Conservation (phyloP, 768 basidiomycete genomes). For the Lenzites betulinus region DNA sequence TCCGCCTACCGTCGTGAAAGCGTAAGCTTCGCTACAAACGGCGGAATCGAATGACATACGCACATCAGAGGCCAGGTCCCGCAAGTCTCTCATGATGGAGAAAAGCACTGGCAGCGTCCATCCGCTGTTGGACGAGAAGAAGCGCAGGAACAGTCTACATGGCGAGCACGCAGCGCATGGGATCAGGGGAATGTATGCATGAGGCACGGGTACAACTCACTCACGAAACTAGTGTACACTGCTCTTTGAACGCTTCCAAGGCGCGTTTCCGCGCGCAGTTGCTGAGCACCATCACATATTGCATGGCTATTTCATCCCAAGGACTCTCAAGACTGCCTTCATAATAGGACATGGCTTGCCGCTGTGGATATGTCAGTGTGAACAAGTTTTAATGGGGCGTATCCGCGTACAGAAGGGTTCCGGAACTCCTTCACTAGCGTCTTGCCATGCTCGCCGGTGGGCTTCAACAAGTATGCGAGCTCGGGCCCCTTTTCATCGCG, state of each 20-base stretch:
- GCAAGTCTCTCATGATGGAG: conserved; percentile 75
- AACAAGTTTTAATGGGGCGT: neutral
- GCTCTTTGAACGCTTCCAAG: conserved; percentile 79
- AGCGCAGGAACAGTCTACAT: conserved; percentile 72
- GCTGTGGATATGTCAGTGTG: conserved; percentile 8
- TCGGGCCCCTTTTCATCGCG: conserved; percentile 64
- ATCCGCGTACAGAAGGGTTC: conserved; percentile 48
- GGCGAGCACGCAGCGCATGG: neutral
- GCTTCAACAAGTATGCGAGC: conserved; percentile 73
- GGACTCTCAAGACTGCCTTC: conserved; percentile 68
- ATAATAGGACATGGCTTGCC: conserved; percentile 43
- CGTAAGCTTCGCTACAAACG: neutral
- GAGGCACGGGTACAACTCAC: conserved; percentile 33
- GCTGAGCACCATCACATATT: conserved; percentile 76
- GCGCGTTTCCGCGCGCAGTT: conserved; percentile 68
- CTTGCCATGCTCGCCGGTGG: conserved; percentile 76
- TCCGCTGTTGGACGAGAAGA: conserved; percentile 76
- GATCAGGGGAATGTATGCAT: conserved; percentile 15
- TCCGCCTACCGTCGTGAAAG: conserved; percentile 50
- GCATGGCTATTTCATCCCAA: conserved; percentile 86
- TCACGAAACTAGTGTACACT: conserved; percentile 74
- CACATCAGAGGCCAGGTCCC: conserved; percentile 87
- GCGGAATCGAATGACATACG: conserved; percentile 14
- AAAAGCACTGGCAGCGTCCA: conserved; percentile 89
- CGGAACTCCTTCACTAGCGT: conserved; percentile 72